Conservation (phyloP, 2,329 filamentous ascomycete genomes). For the Neodidymelliopsis sp. region DNA sequence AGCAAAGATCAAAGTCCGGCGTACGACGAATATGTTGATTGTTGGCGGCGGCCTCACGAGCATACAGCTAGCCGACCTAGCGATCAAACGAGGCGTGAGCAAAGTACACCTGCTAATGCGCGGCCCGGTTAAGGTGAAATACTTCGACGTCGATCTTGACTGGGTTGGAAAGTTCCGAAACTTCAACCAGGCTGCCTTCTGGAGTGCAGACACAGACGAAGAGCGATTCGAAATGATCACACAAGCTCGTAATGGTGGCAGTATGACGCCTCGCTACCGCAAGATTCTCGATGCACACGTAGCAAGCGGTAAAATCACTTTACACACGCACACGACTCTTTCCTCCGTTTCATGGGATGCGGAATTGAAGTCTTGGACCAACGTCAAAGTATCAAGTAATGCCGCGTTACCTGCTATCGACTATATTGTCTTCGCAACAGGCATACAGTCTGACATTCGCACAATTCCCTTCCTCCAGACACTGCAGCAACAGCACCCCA, state of each 20-base stretch:
- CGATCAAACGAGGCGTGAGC: constrained; percentile 68
- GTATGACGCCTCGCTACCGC: constrained; percentile 72
- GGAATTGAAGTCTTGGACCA: constrained; percentile 47
- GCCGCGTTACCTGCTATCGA: constrained; percentile 63
- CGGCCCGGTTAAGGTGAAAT: constrained; percentile 68
- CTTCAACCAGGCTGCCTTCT: constrained; percentile 77
- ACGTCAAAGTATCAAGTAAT: constrained; percentile 57
- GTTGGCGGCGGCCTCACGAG: constrained; percentile 80
- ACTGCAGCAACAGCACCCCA: constrained; percentile 66
- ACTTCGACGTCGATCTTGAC: constrained; percentile 77
- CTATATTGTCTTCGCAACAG: constrained; percentile 80
- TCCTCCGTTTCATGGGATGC: constrained; percentile 60
- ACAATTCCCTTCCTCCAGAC: constrained; percentile 67
- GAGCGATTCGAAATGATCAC: constrained; percentile 72
- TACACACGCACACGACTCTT: constrained; percentile 67
- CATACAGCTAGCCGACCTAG: constrained; percentile 74
- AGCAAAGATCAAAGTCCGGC: constrained; percentile 57
- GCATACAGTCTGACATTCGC: constrained; percentile 69
- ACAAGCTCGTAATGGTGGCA: constrained; percentile 75
- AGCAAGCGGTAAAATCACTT: constrained; percentile 58
- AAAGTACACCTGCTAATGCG: constrained; percentile 77
- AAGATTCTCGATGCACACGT: constrained; percentile 71
- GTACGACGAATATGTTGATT: constrained; percentile 68
- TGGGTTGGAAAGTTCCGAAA: constrained; percentile 89
- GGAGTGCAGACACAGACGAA: constrained; percentile 75